Percentiles rank a stretch among this genome's conserved stretches.
These are phyloP conservation scores for Diaporthe australafricana DNA, from an alignment of 2,329 filamentous ascomycete genomes.

Conservation along the genomic window DNA sequence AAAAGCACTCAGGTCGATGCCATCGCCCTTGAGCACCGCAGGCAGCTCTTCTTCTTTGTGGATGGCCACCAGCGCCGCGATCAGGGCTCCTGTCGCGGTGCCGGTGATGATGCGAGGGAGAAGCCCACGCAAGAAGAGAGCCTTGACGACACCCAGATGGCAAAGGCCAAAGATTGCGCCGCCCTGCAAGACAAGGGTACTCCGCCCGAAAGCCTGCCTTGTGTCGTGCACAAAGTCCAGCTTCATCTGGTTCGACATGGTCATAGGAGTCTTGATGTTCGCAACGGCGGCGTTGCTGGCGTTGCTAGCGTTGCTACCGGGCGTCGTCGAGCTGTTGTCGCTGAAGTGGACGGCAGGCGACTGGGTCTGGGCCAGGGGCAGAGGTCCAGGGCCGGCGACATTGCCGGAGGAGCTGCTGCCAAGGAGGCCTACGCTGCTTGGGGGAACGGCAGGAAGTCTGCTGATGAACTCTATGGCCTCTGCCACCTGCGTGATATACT, in stretches of 20 bases:
- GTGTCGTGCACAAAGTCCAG: conserved; percentile 89
- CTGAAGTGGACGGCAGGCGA: conserved; percentile 36
- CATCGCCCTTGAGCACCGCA: conserved; percentile 79
- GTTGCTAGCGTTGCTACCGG: conserved; percentile 25
- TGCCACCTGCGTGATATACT: conserved; percentile 89
- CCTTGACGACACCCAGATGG: conserved; percentile 91
- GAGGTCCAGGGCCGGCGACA: not conserved
- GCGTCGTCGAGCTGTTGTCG: conserved; percentile 29
- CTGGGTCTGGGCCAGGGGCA: conserved; percentile 6
- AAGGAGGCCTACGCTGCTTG: conserved; percentile 29
- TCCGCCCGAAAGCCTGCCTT: conserved; percentile 87
- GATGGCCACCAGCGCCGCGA: conserved; percentile 87
- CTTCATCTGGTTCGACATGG: conserved; percentile 61
- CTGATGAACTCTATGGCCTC: conserved; percentile 83
- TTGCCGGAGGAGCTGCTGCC: not conserved
- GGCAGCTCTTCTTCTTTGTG: conserved; percentile 89
- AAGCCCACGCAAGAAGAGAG: conserved; percentile 81
- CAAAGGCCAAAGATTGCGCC: conserved; percentile 93
- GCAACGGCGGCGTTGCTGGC: conserved; percentile 2
- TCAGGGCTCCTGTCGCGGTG: conserved; percentile 89
- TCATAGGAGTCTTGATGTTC: conserved; percentile 32
- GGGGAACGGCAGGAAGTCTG: conserved; percentile 58
- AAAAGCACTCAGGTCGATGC: conserved; percentile 87
- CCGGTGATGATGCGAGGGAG: conserved; percentile 92
- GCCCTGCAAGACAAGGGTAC: conserved; percentile 86